Evolutionary conservation across 176 grass and related monocot genomes (phyloP), one percentile per base, ranked within the genome.

Genomic region (Triticum urartu): DNA sequence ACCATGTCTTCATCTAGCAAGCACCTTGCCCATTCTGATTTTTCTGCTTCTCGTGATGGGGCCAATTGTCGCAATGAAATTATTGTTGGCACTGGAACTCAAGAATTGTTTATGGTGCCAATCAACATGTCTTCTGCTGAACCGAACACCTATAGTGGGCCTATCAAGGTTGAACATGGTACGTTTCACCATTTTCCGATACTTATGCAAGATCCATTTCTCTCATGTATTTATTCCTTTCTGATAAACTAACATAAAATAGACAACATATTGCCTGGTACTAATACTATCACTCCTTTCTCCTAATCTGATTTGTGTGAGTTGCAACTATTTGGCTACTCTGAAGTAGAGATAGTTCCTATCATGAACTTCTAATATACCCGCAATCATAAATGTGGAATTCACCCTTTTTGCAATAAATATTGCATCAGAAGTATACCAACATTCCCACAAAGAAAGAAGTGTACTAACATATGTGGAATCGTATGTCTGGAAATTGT

Each of bases 41-140:
- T 12, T 9, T 79, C 7, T 58, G 73, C 64, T 59, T 79, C 79
- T 43, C 30, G 20, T 50, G 25, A n/a, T 43, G 11, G 17, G 63
- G 43, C 63, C 32, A 62, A 82, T 83, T 43, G 11, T 66, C 74
- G 45, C 14, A 82, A 28, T 36, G 63, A 25, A n/a, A 24, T 21
- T 66, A 47, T 22, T 80, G 33, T 54, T 40, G 50, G 14, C 45
- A 43, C 28, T 36, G 25, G n/a, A 47, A 68, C 13, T 38, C 13
- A 32, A 81, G 12, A 45, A 30, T 64, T 34, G 54, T 70, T 59
- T 32, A 81, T 35, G 65, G 33, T 68, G 50, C 81, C 30, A 66
- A 65, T 30, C 10, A 92, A 63, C 20, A 87, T 10, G 75, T 54
- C 56, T 70, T 86, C 68, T 38, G 68, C 40, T 47, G 68, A 81